Evolutionary conservation across 176 grass and related monocot species (phyloP).

Genomic region (Alopecurus myosuroides): DNA sequence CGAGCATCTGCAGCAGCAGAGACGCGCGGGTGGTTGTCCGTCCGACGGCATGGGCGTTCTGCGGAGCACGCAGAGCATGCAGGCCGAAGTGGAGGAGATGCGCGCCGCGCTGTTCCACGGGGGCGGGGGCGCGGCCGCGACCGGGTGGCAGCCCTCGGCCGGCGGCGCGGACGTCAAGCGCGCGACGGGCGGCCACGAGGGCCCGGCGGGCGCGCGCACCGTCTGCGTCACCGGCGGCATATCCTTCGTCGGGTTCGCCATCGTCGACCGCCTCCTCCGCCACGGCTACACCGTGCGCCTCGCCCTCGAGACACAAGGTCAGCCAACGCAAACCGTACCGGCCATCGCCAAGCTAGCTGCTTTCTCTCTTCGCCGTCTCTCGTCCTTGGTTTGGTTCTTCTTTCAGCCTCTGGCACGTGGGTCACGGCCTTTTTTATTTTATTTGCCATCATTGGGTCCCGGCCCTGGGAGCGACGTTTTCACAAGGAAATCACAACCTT

Average conservation of each 20-base stretch:
- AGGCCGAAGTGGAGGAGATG: constrained; percentile 95
- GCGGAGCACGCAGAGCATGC: constrained; percentile 73
- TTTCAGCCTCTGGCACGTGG: too few relatives aligned
- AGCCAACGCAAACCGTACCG: background rate
- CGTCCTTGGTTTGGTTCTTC: background rate
- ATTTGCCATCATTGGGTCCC: too few relatives aligned
- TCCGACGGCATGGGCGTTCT: constrained; percentile 70
- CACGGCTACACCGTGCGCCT: constrained; percentile 87
- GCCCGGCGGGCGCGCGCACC: constrained; percentile 23
- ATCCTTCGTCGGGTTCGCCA: constrained; percentile 83
- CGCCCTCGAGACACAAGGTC: constrained; percentile 91
- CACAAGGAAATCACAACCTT: background rate
- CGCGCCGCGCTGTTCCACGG: constrained; percentile 35
- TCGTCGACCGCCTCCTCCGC: constrained; percentile 73
- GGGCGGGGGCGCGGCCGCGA: background rate
- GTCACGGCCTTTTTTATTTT: too few relatives aligned
- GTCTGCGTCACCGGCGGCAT: constrained; percentile 92
- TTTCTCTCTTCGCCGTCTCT: background rate
- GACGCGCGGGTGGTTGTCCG: too few relatives aligned
- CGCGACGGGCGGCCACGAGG: constrained; percentile 16
- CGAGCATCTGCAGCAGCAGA: background rate
- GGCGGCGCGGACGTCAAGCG: constrained; percentile 33
- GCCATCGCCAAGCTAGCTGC: background rate
- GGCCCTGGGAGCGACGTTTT: background rate
- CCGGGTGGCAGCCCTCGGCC: constrained; percentile 28